Evolutionary conservation across 1,284 basidiomycete species (phyloP).

Genomic region (Hymenochaete sp.): DNA sequence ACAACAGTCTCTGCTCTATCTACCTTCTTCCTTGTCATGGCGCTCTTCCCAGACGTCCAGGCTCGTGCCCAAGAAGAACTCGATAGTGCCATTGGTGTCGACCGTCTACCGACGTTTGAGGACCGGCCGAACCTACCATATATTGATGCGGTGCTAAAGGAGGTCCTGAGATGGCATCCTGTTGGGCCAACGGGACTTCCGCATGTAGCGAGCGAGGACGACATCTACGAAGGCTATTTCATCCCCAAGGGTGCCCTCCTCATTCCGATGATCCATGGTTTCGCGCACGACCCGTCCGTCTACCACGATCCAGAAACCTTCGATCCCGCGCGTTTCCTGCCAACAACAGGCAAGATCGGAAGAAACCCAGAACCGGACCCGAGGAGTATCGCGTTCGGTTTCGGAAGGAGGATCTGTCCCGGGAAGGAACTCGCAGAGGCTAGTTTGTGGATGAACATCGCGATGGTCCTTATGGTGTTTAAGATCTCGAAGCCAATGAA

Average conservation of each 20-base stretch:
- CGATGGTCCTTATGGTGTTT: conserved; percentile 20
- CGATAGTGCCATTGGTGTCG: conserved; percentile 21
- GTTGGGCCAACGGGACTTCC: conserved; percentile 23
- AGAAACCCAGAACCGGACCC: conserved; percentile 12
- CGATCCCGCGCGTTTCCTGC: conserved; percentile 19
- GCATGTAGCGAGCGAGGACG: conserved; percentile 17
- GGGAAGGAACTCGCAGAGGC: conserved; percentile 19
- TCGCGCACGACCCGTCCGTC: conserved; percentile 14
- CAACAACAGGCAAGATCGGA: conserved; percentile 14
- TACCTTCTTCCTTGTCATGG: conserved; percentile 25
- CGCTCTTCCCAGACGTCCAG: conserved; percentile 23
- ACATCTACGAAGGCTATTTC: conserved; percentile 16
- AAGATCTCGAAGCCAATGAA: conserved; percentile 18
- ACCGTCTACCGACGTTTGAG: conserved; percentile 23
- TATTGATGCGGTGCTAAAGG: conserved; percentile 24
- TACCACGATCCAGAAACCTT: conserved; percentile 18
- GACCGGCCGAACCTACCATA: conserved; percentile 24
- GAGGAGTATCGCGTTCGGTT: conserved; percentile 13
- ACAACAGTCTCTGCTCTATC: conserved; percentile 15
- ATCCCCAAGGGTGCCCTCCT: conserved; percentile 19
- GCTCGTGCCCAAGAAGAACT: conserved; percentile 24
- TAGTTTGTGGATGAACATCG: conserved; percentile 19
- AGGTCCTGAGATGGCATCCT: conserved; percentile 25
- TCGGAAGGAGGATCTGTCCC: conserved; percentile 16
- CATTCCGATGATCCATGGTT: conserved; percentile 15